Conservation (phyloP, 345 rosid species). For the Aquilaria malaccensis region DNA sequence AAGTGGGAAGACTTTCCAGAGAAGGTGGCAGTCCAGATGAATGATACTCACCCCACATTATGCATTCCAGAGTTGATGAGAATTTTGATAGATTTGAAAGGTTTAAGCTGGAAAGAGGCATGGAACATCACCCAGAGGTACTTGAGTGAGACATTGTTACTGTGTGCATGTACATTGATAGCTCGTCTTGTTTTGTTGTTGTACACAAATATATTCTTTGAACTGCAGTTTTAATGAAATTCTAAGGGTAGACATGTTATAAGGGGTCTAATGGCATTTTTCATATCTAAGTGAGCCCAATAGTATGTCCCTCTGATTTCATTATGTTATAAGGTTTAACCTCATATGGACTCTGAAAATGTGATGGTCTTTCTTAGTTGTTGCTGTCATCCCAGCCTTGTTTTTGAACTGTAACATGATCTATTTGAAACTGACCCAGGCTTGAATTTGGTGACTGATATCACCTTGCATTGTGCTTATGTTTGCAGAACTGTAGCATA, state of each 20-base stretch:
- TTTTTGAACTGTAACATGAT: no score
- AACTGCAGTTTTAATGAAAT: no score
- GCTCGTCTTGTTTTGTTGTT: not conserved
- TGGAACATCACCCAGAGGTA: slow-evolving; percentile 78
- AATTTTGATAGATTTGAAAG: slow-evolving; percentile 66
- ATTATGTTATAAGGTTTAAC: no score
- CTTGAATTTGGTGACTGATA: slow-evolving; percentile 9
- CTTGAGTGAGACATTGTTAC: slow-evolving; percentile 2
- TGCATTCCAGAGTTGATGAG: slow-evolving; percentile 79
- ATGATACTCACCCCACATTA: slow-evolving; percentile 76
- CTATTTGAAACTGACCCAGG: not conserved
- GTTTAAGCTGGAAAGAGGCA: slow-evolving; percentile 65
- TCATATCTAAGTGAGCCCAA: no score
- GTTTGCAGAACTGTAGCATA: slow-evolving; percentile 64
- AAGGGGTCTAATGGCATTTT: no score
- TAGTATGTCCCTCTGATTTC: no score
- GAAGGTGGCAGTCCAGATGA: slow-evolving; percentile 83
- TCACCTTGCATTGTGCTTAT: slow-evolving; percentile 5
- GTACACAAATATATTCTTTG: no score
- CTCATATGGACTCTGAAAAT: no score
- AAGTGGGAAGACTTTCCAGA: slow-evolving; percentile 74
- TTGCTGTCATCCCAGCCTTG: no score
- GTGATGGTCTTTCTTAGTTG: no score
- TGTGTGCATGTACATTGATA: not conserved
- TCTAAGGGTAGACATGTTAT: no score